Evolutionary conservation across 1,284 basidiomycete genomes (phyloP).

Genomic region (Melampsora americana): DNA sequence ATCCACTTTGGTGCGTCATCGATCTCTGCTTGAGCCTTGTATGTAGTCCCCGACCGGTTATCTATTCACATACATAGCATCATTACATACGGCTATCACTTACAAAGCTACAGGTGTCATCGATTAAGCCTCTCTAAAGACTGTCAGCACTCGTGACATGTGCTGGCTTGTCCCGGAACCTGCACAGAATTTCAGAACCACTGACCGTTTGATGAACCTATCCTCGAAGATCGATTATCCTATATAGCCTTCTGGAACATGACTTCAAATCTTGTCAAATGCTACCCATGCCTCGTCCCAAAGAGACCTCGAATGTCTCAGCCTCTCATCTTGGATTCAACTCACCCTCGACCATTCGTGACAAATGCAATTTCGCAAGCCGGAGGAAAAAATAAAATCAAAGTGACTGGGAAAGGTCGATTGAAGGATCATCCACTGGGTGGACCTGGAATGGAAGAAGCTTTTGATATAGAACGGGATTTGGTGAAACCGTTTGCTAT

Average conservation of each 20-base stretch:
- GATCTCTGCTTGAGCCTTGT: no score
- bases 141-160: no score
- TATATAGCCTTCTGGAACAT: neutral
- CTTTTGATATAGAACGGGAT: constrained; percentile 35
- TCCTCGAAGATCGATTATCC: no score
- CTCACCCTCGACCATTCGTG: neutral
- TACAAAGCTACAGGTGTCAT: no score
- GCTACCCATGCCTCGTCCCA: neutral
- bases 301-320: neutral
- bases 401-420: constrained; percentile 28
- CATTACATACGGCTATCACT: no score
- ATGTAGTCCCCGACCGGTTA: no score
- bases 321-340: neutral
- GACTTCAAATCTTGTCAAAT: neutral
- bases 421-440: constrained; percentile 38
- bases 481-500: constrained; percentile 26
- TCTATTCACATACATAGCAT: no score
- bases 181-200: no score
- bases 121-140: no score
- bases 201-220: no score
- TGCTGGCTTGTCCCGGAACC: no score
- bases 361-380: neutral
- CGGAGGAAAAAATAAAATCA: constrained; percentile 44
- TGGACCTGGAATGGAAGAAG: constrained; percentile 38
- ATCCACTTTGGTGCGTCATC: no score